Percentiles rank a stretch among this genome's conserved stretches.
Evolutionary conservation across 371 early-diverging fungal species (phyloP).

Genomic region (Lichtheimia corymbifera): DNA sequence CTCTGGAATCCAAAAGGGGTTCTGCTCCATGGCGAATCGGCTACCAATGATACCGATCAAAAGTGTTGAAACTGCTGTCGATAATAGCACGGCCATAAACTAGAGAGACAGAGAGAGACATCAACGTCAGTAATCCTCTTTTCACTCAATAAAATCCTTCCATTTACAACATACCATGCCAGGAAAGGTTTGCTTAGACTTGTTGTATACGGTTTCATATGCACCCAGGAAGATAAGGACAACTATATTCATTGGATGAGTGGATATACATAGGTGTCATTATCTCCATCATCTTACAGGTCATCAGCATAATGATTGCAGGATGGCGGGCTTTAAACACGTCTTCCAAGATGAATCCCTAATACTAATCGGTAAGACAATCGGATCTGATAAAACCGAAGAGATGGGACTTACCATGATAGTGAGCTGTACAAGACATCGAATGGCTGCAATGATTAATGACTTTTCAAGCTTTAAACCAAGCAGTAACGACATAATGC

Average conservation of each 20-base stretch:
- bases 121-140: no score
- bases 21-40: conserved; percentile 70
- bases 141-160: no score
- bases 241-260: conserved; percentile 25
- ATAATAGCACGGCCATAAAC: conserved; percentile 53
- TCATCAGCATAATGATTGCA: conserved; percentile 56
- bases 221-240: conserved; percentile 51
- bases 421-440: conserved; percentile 62
- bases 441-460: conserved; percentile 58
- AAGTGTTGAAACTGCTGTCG: conserved; percentile 50
- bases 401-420: conserved; percentile 48
- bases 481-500: conserved; percentile 29
- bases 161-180: conserved; percentile 49
- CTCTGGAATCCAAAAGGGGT: conserved; percentile 74
- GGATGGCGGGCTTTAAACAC: conserved; percentile 65
- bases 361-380: not conserved
- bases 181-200: conserved; percentile 48
- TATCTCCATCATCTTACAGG: conserved; percentile 40
- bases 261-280: not conserved
- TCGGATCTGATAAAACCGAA: not conserved
- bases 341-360: conserved; percentile 48
- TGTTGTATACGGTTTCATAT: conserved; percentile 65
- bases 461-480: conserved; percentile 59
- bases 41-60: conserved; percentile 65
- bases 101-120: conserved; percentile 12